Conservation (phyloP, 352 stramenopile genomes). For the Phytopythium oedochilum region DNA sequence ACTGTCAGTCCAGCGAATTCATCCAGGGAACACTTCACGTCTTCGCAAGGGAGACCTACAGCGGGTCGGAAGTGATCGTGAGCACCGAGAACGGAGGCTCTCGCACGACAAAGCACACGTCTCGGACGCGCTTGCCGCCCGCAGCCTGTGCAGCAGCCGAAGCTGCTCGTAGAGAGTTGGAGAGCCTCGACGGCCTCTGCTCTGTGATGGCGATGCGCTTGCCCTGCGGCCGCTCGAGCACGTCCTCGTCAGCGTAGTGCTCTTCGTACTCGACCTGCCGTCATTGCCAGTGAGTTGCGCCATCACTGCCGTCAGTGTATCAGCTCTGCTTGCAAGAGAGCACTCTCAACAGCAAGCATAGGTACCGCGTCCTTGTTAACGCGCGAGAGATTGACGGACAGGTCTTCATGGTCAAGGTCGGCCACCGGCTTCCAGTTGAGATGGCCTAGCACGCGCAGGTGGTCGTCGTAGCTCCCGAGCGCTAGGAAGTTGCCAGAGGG, state of each 20-base stretch:
- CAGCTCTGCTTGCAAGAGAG: not conserved
- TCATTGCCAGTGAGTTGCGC: too few relatives aligned
- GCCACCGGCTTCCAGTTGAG: slow-evolving; percentile 74
- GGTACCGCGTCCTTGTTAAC: slow-evolving; percentile 49
- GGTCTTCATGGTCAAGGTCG: slow-evolving; percentile 63
- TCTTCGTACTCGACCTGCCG: slow-evolving; percentile 72
- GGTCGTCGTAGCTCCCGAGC: slow-evolving; percentile 73
- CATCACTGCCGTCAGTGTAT: too few relatives aligned
- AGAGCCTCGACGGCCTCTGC: slow-evolving; percentile 28
- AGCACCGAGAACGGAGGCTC: slow-evolving; percentile 74
- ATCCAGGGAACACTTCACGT: not conserved
- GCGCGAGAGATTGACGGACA: slow-evolving; percentile 38
- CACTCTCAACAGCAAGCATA: not conserved
- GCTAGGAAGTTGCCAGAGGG: slow-evolving; percentile 73
- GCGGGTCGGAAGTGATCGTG: slow-evolving; percentile 48
- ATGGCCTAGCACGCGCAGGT: slow-evolving; percentile 69
- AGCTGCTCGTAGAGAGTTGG: slow-evolving; percentile 56
- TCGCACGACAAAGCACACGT: slow-evolving; percentile 67
- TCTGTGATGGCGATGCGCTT: slow-evolving; percentile 46
- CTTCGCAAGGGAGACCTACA: slow-evolving; percentile 28
- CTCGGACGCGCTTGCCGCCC: slow-evolving; percentile 34
- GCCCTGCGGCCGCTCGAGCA: slow-evolving; percentile 54
- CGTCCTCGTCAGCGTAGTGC: slow-evolving; percentile 38
- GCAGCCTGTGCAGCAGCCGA: slow-evolving; percentile 52
- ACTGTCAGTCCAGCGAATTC: not conserved